Base-by-base conservation (phyloP, 2,329 filamentous ascomycete genomes). In the Cladosporium oxysporum region DNA sequence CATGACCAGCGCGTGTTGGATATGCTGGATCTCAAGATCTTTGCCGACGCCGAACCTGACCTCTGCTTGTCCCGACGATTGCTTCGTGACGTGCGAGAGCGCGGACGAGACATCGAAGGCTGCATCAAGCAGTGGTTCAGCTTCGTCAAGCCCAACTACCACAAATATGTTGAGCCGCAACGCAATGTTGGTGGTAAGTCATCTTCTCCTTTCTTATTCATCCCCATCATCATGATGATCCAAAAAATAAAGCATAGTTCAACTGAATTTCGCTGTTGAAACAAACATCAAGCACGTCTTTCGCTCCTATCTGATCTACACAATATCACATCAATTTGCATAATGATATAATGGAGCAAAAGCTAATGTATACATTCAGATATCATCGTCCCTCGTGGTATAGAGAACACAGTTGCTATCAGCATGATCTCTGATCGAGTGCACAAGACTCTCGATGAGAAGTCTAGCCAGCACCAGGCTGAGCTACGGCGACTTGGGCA, bases 91-190 rank as follows among this genome's bases (percentile, higher is more conserved):
- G 92, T 98, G 26, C 88, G 88, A 72, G 92, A 97, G 73, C 88
- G 95, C 73, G 94, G 91, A 3, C 87, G 95, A 75, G 94, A 97
- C 74, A 91, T 98, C 65, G 91, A 97, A 76, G 95, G 95, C 49
- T 94, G 93, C 74, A 93, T 99, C 77, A 98, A 98, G 79, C 95
- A 99, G 78, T 99, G 95, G 95, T 97, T 98, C 77, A 83, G 82
- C 12, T 99, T 91, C 76, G 95, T 99, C 52, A 99, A 99, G 79
- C 95, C 95, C 3, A 98, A 98, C 75, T 98, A 96, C 73, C 91
- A 94, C 77, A 92, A 90, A 84, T 98, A 87, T 75, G 95, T 99
- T 65, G 90, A 96, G 69, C 95, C 95, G 37, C 95, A 99, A 77
- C 86, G 93, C 64, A 90, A 93, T 71, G 89, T 94, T 58, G 93